Conservation (phyloP, 169 alveolate species). For the Cryptosporidium xiaoi region DNA sequence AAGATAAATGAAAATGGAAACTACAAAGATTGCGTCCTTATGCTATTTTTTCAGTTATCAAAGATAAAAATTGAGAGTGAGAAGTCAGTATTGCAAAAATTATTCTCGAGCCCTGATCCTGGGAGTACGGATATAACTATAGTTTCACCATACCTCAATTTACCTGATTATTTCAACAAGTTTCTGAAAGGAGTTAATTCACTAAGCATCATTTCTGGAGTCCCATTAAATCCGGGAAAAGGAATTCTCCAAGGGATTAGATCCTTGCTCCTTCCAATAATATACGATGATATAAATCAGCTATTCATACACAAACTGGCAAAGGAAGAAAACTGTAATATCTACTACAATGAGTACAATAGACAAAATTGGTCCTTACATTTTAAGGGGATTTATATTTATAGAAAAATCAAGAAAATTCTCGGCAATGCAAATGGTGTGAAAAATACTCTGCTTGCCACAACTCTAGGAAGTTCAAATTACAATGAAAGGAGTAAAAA, state of each 20-base stretch:
- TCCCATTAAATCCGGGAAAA: conserved; percentile 19
- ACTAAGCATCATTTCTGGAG: conserved; percentile 35
- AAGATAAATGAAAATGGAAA: background rate
- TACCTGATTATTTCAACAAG: conserved; percentile 18
- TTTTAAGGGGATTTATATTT: conserved; percentile 55
- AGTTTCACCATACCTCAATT: conserved; percentile 31
- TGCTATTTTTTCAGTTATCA: conserved; percentile 27
- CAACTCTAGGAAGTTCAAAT: conserved; percentile 54
- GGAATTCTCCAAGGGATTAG: background rate
- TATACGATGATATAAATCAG: conserved; percentile 20
- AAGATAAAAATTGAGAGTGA: conserved; percentile 39
- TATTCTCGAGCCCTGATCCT: background rate
- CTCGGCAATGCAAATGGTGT: background rate
- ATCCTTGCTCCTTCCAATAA: background rate
- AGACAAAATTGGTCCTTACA: conserved; percentile 36
- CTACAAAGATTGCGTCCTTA: conserved; percentile 15
- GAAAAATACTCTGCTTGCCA: conserved; percentile 15
- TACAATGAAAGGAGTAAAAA: conserved; percentile 45
- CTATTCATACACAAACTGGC: background rate
- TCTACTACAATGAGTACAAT: conserved; percentile 1
- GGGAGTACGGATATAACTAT: background rate
- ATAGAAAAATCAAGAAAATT: background rate
- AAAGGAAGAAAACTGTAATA: background rate
- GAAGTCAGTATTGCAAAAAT: conserved; percentile 5
- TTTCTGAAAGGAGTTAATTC: background rate